Evolutionary conservation across 495 filamentous ascomycete genomes (phyloP).

Genomic region (Aspergillus bridgeri): DNA sequence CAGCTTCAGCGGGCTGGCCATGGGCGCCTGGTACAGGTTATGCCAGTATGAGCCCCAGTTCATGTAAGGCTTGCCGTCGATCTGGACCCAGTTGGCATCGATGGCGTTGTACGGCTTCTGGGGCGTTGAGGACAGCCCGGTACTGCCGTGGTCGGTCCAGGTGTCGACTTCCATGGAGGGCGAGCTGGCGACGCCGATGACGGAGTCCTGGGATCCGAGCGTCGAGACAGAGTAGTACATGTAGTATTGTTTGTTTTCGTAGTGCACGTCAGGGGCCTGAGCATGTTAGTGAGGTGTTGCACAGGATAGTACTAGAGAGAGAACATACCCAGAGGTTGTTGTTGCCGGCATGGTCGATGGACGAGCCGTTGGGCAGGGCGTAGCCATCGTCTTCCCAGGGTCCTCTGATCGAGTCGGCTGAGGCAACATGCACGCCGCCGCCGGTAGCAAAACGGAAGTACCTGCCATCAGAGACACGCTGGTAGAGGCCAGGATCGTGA

Average conservation of each 20-base stretch:
- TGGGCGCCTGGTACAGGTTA: conserved; percentile 59
- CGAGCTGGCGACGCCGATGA: conserved; percentile 69
- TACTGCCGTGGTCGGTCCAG: conserved; percentile 53
- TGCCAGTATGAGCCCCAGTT: conserved; percentile 71
- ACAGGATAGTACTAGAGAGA: not conserved
- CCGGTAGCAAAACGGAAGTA: conserved; percentile 74
- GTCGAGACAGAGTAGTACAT: conserved; percentile 68
- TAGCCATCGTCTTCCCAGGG: conserved; percentile 62
- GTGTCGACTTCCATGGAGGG: conserved; percentile 54
- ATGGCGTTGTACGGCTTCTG: conserved; percentile 63
- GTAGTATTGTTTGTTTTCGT: conserved; percentile 57
- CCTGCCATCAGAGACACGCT: conserved; percentile 58
- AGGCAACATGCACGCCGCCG: conserved; percentile 56
- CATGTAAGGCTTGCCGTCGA: conserved; percentile 48
- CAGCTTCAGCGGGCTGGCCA: conserved; percentile 44
- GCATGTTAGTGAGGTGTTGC: conserved; percentile 5
- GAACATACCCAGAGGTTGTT: conserved; percentile 56
- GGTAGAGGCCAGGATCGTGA: conserved; percentile 64
- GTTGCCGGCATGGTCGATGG: conserved; percentile 52
- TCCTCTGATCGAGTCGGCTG: conserved; percentile 53
- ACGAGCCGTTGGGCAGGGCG: conserved; percentile 54
- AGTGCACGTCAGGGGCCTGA: conserved; percentile 64
- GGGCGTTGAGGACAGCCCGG: conserved; percentile 48
- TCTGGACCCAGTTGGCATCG: conserved; percentile 59
- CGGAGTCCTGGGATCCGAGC: conserved; percentile 60